phyloP scores from a whole-genome alignment of 2,329 filamentous ascomycete species.

The Aspergillus arachidicola region DNA sequence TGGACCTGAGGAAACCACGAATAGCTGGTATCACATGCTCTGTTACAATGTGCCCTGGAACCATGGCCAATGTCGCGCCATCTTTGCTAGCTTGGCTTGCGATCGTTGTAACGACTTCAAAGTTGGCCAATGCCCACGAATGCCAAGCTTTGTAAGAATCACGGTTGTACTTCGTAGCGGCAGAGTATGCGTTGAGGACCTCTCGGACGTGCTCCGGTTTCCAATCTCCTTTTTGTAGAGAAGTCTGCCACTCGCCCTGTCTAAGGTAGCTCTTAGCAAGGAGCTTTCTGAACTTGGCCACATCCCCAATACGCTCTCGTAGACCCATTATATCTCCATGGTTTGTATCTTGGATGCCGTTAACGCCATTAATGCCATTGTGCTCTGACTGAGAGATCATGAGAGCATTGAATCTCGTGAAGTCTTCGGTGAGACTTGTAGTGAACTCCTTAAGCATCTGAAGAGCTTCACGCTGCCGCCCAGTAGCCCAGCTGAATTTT shows the following conservation, averaged over 20 bases:
- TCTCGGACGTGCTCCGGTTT: slow-evolving; percentile 82
- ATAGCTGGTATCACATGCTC: slow-evolving; percentile 94
- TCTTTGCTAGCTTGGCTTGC: slow-evolving; percentile 67
- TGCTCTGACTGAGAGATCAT: slow-evolving; percentile 40
- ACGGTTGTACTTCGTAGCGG: slow-evolving; percentile 91
- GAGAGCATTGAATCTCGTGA: slow-evolving; percentile 49
- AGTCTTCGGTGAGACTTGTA: slow-evolving; percentile 60
- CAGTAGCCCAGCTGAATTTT: slow-evolving; percentile 94
- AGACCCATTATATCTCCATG: slow-evolving; percentile 42
- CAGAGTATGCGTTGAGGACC: slow-evolving; percentile 85
- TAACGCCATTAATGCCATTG: slow-evolving; percentile 51
- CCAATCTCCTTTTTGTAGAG: slow-evolving; percentile 86
- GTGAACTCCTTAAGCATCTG: slow-evolving; percentile 66
- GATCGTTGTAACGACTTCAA: slow-evolving; percentile 90
- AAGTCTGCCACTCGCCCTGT: slow-evolving; percentile 93
- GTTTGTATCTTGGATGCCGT: slow-evolving; percentile 47
- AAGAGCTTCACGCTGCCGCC: slow-evolving; percentile 65
- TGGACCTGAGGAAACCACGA: slow-evolving; percentile 95
- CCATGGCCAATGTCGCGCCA: slow-evolving; percentile 45
- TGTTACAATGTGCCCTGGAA: slow-evolving; percentile 70
- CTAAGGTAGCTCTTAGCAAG: slow-evolving; percentile 95
- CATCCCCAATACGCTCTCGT: slow-evolving; percentile 48
- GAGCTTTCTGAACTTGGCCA: slow-evolving; percentile 65
- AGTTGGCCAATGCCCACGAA: slow-evolving; percentile 96
- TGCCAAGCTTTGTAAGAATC: slow-evolving; percentile 99